Conservation (phyloP, 305 asterid species). For the Fraxinus greggii region DNA sequence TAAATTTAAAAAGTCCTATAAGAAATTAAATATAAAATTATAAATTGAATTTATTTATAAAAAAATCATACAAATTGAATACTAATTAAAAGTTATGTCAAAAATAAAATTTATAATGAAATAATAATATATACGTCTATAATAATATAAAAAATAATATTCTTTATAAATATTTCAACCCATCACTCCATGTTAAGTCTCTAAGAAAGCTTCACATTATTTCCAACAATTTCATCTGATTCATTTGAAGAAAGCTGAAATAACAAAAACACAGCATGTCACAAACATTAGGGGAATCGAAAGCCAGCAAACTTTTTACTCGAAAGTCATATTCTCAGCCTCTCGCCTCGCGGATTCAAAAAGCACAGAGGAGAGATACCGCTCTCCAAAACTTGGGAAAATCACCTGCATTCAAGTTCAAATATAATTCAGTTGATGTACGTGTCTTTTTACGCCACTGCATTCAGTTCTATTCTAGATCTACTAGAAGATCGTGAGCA, state of each 20-base stretch:
- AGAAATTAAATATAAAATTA: no score
- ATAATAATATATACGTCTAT: no score
- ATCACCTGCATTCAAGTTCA: constrained; percentile 29
- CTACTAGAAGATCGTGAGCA: not conserved
- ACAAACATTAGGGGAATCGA: not conserved
- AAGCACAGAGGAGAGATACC: constrained; percentile 48
- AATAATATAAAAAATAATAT: no score
- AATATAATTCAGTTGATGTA: not conserved
- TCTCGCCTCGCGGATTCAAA: constrained; percentile 45
- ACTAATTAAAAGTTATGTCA: no score
- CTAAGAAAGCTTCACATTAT: not conserved
- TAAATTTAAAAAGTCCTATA: no score
- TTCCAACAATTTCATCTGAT: not conserved
- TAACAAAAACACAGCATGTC: not conserved
- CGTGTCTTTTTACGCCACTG: not conserved
- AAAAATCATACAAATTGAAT: no score
- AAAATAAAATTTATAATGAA: no score
- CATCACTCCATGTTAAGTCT: not conserved
- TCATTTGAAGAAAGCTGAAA: not conserved
- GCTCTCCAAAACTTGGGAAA: constrained; percentile 55
- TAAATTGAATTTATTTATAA: no score
- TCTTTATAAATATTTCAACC: no score
- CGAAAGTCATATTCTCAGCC: constrained; percentile 50
- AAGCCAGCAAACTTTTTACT: constrained; percentile 7
- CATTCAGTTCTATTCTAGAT: not conserved